Base-by-base conservation (phyloP, 805 yeast genomes). In the Torulaspora microellipsoides region DNA sequence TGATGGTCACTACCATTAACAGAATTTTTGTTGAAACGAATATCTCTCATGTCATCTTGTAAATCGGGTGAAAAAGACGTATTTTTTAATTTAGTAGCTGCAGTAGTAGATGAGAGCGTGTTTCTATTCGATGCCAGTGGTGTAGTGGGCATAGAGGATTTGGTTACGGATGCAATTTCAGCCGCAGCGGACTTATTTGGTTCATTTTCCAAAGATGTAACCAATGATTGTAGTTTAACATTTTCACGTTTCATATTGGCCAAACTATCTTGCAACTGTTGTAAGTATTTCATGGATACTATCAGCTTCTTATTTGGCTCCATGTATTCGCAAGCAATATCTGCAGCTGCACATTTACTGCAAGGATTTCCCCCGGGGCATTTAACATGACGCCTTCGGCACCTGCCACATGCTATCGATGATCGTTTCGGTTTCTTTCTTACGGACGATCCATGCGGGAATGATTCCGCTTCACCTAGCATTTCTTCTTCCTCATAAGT, bases 321-420 rank as follows among this genome's bases (percentile, higher is more conserved):
- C 14, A 77, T 73, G 52, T 83, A 85, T 53, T 82, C 88, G 65
- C 93, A 85, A 15, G 70, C 69, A 3, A 78, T 67, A 38, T 71
- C 73, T 12, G 83, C 77, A 38, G 71, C 58, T 11, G 62, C 63
- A 58, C 93, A 85, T 54, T 80, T 80, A 39, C 68, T 62, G 59
- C 93, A 85, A 0, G 89, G 88, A 37, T 80, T 76, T 1, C 86
- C 87, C 1, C 89, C 89, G 11, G 87, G 87, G 56, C 93, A 85
- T 49, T 83, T 76, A 34, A 82, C 78, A 62, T 85, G 93, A 41
- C 88, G 71, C 37, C 77, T 73, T 27, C 91, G 70, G 58, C 93
- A 85, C 35, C 86, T 66, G 2, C 76, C 75, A 59, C 91, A 84
- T 6, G 72, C 71, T 36, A 60, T 39, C 6, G 56, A 49, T 3